Percentiles rank a stretch among this genome's conserved stretches.
phyloP scores from a whole-genome alignment of 1,139 yeast genomes.

The Sugiyamaella grinbergsii region DNA sequence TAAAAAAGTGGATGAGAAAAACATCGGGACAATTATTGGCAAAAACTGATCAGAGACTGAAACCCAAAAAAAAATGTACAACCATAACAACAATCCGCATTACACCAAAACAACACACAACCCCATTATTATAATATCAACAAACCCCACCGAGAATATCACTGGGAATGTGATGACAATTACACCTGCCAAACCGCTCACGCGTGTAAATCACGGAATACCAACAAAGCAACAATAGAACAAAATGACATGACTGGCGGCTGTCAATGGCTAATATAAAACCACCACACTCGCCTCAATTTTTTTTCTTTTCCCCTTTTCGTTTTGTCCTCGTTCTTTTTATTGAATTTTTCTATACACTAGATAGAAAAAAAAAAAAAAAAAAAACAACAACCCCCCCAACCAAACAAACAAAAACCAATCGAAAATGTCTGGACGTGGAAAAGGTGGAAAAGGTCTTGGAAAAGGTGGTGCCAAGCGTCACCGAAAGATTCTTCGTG shows the following conservation, averaged over 20 bases:
- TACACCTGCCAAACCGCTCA: conserved; percentile 13
- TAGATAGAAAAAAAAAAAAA: conserved; percentile 8
- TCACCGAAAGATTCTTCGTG: conserved; percentile 99
- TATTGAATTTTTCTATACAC: no score
- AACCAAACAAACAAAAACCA: conserved; percentile 6
- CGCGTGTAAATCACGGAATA: conserved; percentile 22
- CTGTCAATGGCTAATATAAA: conserved; percentile 18
- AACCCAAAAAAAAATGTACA: not conserved
- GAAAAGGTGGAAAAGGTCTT: conserved; percentile 99
- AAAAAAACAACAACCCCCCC: conserved; percentile 7
- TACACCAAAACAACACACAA: not conserved
- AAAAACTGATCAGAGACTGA: conserved; percentile 6
- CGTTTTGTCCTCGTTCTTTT: conserved; percentile 1
- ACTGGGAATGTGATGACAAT: conserved; percentile 4
- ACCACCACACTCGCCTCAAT: conserved; percentile 5
- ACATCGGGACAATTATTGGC: not conserved
- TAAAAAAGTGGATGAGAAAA: conserved; percentile 3
- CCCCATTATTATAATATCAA: conserved; percentile 14
- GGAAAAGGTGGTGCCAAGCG: conserved; percentile 99
- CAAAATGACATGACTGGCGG: conserved; percentile 17
- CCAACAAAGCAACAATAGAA: conserved; percentile 3
- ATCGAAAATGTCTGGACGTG: conserved; percentile 93
- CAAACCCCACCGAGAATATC: conserved; percentile 7
- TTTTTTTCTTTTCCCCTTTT: conserved; percentile 11
- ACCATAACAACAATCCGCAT: not conserved